A percentile compares a stretch with the other conserved stretches of the same genome.
Evolutionary conservation across 2,329 filamentous ascomycete genomes (phyloP).

Genomic region (Fusarium veterinarium): DNA sequence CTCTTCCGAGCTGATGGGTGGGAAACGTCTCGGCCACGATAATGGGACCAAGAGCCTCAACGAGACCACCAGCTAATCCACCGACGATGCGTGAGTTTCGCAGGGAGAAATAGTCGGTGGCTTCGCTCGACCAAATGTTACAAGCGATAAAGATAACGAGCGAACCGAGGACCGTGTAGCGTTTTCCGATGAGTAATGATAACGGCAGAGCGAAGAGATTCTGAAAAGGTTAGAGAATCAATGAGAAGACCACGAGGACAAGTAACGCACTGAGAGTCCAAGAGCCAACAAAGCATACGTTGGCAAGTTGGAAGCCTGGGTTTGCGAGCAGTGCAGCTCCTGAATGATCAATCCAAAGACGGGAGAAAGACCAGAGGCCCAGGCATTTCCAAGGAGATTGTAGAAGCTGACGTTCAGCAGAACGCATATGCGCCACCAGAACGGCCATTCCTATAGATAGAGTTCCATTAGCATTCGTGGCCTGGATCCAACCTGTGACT

Average conservation of each 20-base stretch:
- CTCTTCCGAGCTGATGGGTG: background rate
- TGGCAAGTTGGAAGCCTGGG: background rate
- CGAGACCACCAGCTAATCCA: constrained; percentile 4
- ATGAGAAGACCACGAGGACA: no score
- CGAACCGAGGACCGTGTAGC: background rate
- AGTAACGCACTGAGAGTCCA: constrained; percentile 1
- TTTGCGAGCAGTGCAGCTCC: constrained; percentile 1
- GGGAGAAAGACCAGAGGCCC: constrained; percentile 10
- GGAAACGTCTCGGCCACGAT: constrained; percentile 15
- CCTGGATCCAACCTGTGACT: accelerated
- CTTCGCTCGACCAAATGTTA: constrained; percentile 9
- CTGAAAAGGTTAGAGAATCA: background rate
- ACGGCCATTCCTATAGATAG: background rate
- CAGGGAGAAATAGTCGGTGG: background rate
- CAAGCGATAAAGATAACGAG: constrained; percentile 1
- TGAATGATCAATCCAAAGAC: constrained; percentile 7
- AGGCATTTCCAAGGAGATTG: constrained; percentile 6
- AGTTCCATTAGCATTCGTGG: background rate
- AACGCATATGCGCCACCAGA: constrained; percentile 7
- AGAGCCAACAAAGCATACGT: constrained; percentile 3
- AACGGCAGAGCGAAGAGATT: constrained; percentile 6
- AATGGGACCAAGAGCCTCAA: constrained; percentile 12
- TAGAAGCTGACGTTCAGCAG: constrained; percentile 11
- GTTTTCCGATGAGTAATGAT: background rate
- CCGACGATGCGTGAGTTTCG: background rate